Evolutionary conservation across 768 basidiomycete species (phyloP).

Genomic region (Lactarius trivialis): DNA sequence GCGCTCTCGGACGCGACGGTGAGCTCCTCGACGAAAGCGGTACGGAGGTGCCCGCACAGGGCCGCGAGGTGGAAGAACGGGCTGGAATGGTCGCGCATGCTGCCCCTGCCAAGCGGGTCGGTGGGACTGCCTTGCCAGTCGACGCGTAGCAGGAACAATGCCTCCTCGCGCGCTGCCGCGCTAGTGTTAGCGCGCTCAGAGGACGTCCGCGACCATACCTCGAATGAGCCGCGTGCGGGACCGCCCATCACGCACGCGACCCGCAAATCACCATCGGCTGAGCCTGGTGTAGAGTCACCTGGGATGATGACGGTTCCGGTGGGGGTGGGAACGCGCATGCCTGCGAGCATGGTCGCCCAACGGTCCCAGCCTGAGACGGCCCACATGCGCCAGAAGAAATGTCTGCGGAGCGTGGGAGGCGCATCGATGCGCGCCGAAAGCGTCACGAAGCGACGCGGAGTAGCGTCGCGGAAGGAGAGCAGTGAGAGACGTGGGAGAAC

Average conservation of each 20-base stretch:
- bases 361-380: constrained; percentile 14
- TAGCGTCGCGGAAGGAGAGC: constrained; percentile 13
- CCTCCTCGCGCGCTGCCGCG: background rate
- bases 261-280: background rate
- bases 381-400: constrained; percentile 17
- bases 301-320: background rate
- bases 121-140: constrained; percentile 16
- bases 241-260: constrained; percentile 3
- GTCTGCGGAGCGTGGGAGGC: constrained; percentile 8
- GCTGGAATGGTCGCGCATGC: constrained; percentile 12
- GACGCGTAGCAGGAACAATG: constrained; percentile 7
- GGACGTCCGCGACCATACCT: constrained; percentile 1
- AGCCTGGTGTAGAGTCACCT: background rate
- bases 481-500: constrained; percentile 5
- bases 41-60: constrained; percentile 5
- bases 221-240: constrained; percentile 7
- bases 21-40: background rate
- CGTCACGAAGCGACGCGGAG: constrained; percentile 13
- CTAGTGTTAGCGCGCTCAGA: background rate
- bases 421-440: constrained; percentile 10
- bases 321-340: background rate
- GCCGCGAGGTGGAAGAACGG: constrained; percentile 13
- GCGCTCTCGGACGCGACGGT: background rate
- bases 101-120: constrained; percentile 3
- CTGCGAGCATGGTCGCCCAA: background rate